Percentiles rank a stretch among this genome's conserved stretches.
phyloP scores from a whole-genome alignment of 352 stramenopile species.

The Pythium brachiatum region DNA sequence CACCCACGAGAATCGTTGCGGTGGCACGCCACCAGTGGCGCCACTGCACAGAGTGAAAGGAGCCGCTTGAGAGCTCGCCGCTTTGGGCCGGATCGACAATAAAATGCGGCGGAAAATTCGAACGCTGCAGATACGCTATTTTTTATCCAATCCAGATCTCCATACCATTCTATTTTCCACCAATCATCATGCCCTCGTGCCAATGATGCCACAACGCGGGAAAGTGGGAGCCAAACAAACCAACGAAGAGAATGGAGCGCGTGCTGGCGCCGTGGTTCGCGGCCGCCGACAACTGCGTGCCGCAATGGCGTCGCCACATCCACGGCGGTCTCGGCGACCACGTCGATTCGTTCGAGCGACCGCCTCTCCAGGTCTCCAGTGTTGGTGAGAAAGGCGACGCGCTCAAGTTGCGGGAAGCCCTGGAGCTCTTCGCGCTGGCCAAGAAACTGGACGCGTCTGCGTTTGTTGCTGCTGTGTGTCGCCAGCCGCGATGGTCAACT shows the following conservation, averaged over 20 bases:
- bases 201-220: too few relatives aligned
- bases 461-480: not conserved
- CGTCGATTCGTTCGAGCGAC: not conserved
- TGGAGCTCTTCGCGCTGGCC: conserved; percentile 4
- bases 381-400: not conserved
- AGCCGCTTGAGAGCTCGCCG: too few relatives aligned
- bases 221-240: too few relatives aligned
- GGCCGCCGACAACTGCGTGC: not conserved
- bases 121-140: too few relatives aligned
- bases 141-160: too few relatives aligned
- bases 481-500: not conserved
- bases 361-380: not conserved
- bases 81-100: too few relatives aligned
- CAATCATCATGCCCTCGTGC: not conserved
- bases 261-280: conserved; percentile 3
- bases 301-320: conserved; percentile 1
- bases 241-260: not conserved
- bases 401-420: not conserved
- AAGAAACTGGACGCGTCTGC: not conserved
- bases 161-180: too few relatives aligned
- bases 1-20: too few relatives aligned
- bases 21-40: too few relatives aligned
- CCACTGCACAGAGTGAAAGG: too few relatives aligned
- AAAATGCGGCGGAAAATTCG: too few relatives aligned
- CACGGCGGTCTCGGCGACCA: not conserved